Percentiles rank a stretch among this genome's conserved stretches.
phyloP scores from a whole-genome alignment of 306 rosid genomes.

The Alnus glutinosa region DNA sequence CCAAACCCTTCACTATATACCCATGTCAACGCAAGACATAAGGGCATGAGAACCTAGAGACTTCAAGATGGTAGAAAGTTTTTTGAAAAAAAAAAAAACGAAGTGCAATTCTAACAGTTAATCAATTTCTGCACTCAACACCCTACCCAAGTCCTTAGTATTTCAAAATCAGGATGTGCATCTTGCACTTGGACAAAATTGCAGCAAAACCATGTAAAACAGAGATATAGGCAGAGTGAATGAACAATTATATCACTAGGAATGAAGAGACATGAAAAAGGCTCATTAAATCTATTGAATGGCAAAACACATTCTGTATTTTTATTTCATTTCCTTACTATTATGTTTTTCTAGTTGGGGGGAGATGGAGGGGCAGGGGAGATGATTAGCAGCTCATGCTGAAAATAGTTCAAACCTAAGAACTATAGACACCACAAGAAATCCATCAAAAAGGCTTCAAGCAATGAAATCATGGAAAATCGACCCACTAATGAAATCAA shows the following conservation, averaged over 20 bases:
- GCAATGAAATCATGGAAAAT: slow-evolving; percentile 1
- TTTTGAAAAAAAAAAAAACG: not conserved
- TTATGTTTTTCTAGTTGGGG: not conserved
- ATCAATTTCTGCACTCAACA: not conserved
- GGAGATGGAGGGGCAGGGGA: not conserved
- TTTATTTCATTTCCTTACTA: not conserved
- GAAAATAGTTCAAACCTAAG: not conserved
- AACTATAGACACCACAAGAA: not conserved
- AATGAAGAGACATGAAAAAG: not conserved
- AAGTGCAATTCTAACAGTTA: not conserved
- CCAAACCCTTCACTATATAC: not conserved
- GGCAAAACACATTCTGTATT: not conserved
- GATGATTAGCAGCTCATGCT: not conserved
- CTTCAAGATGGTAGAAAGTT: not conserved
- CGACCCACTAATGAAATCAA: not conserved
- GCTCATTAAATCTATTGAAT: not conserved
- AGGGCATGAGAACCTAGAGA: not conserved
- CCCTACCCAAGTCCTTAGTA: not conserved
- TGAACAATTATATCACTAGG: not conserved
- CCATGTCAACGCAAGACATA: not conserved
- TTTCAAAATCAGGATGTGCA: not conserved
- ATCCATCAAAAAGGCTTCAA: not conserved
- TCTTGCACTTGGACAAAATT: not conserved
- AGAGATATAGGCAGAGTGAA: not conserved
- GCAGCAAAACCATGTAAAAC: not conserved